phyloP scores from a whole-genome alignment of 345 rosid genomes.

The Cochlearia excelsa region DNA sequence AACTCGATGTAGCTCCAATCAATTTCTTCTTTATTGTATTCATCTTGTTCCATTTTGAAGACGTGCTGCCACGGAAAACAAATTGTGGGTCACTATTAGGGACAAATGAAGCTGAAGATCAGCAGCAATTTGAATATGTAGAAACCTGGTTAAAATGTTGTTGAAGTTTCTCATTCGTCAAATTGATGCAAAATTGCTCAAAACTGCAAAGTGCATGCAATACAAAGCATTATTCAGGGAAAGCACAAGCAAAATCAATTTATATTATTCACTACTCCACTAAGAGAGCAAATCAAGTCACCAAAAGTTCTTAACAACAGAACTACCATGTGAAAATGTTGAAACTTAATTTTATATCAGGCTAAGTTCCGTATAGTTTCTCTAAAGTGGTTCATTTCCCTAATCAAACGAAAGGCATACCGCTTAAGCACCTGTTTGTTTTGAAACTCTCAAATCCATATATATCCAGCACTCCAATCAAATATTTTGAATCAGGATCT shows the following conservation, averaged over 20 bases:
- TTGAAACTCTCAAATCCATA: conserved; percentile 99
- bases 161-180: conserved; percentile 96
- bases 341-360: too few relatives aligned
- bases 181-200: conserved; percentile 96
- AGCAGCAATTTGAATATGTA: too few relatives aligned
- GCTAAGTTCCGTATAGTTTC: too few relatives aligned
- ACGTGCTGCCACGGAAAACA: conserved; percentile 70
- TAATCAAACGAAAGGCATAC: conserved; percentile 49
- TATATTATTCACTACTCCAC: too few relatives aligned
- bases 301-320: too few relatives aligned
- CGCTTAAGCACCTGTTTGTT: conserved; percentile 92
- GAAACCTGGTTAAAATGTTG: conserved; percentile 97
- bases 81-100: conserved; percentile 26
- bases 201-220: conserved; percentile 51
- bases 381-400: too few relatives aligned
- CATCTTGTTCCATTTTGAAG: too few relatives aligned
- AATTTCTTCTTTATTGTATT: too few relatives aligned
- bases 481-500: conserved; percentile 78
- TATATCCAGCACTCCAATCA: conserved; percentile 92
- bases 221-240: conserved; percentile 26
- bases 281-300: too few relatives aligned
- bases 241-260: conserved; percentile 2
- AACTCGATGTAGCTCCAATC: too few relatives aligned
- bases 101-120: conserved; percentile 24
- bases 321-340: too few relatives aligned